Conservation (phyloP, 345 rosid species). For the Rubroshorea leprosula region DNA sequence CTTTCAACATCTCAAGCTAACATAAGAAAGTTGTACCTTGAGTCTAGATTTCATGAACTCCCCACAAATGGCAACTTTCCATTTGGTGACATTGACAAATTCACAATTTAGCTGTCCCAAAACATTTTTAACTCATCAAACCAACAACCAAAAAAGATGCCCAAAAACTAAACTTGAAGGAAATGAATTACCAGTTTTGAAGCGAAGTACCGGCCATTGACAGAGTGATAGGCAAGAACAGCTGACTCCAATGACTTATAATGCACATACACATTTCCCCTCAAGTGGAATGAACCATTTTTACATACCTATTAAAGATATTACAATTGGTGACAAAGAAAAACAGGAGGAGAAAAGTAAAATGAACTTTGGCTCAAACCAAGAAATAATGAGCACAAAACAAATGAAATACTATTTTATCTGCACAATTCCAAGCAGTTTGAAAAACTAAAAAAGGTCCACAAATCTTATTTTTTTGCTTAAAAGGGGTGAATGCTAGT, state of each 20-base stretch:
- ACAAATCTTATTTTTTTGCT: too few species aligned
- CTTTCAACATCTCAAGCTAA: not conserved
- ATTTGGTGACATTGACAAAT: conserved; percentile 74
- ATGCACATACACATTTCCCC: conserved; percentile 88
- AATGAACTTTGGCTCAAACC: conserved; percentile 9
- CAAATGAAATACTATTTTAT: not conserved
- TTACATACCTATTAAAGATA: conserved; percentile 61
- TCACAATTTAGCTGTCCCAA: conserved; percentile 68
- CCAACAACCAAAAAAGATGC: not conserved
- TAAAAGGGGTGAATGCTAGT: conserved; percentile 7
- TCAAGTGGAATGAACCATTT: conserved; percentile 86
- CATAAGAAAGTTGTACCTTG: conserved; percentile 42
- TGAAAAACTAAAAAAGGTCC: conserved; percentile 3
- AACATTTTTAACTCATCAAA: conserved; percentile 1
- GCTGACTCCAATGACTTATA: conserved; percentile 81
- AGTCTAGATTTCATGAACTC: conserved; percentile 83
- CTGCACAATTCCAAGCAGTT: not conserved
- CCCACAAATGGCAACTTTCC: conserved; percentile 98
- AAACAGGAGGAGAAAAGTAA: conserved; percentile 8
- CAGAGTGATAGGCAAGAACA: conserved; percentile 50
- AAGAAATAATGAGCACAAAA: conserved; percentile 5
- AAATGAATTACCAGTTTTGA: conserved; percentile 73
- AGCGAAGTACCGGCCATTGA: conserved; percentile 88
- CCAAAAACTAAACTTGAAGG: not conserved
- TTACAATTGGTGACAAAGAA: conserved; percentile 12